Conservation (phyloP, 768 basidiomycete species). For the Phaeolepiota aurea region DNA sequence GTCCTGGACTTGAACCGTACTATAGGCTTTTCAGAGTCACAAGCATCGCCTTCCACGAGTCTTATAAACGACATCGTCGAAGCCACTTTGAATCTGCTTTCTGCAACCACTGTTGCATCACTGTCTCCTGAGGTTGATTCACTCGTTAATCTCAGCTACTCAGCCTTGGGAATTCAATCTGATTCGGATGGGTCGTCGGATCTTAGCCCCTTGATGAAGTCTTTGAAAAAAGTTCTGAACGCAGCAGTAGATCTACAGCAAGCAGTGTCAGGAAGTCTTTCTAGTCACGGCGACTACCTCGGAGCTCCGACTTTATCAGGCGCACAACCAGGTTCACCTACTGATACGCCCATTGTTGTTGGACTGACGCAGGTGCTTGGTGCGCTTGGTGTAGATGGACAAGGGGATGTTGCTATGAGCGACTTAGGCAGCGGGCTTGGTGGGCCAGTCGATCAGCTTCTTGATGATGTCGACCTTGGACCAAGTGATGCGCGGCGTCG, state of each 20-base stretch:
- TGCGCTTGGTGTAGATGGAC: background rate
- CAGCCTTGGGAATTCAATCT: background rate
- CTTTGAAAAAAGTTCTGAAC: background rate
- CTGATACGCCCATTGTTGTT: background rate
- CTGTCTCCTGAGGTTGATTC: background rate
- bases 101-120: background rate
- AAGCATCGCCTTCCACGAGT: background rate
- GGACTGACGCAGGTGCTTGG: background rate
- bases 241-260: background rate
- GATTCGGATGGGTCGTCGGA: background rate
- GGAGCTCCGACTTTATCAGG: background rate
- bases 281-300: background rate
- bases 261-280: background rate
- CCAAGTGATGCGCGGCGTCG: background rate
- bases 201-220: background rate
- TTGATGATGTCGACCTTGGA: background rate
- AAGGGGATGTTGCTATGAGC: background rate
- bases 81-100: slow-evolving; percentile 1
- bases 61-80: slow-evolving; percentile 3
- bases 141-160: background rate
- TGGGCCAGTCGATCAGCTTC: background rate
- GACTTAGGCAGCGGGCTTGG: background rate
- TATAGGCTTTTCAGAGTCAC: slow-evolving; percentile 1
- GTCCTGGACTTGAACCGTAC: slow-evolving; percentile 2
- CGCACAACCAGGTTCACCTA: background rate